Base-by-base conservation (phyloP, 371 early-diverging fungal species). In the Chytridium lagenaria region DNA sequence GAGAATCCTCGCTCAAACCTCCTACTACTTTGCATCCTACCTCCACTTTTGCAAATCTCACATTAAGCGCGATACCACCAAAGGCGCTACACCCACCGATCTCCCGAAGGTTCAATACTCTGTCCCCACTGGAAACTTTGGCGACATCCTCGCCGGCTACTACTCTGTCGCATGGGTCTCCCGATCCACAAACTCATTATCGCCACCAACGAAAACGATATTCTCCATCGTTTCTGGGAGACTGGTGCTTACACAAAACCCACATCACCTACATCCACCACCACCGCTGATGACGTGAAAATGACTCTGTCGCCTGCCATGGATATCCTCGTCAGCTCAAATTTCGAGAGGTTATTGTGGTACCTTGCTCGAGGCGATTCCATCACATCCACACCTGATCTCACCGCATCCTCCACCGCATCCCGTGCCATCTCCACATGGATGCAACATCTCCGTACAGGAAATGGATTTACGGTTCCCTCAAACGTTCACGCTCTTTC, bases 111-210 rank as follows among this genome's bases (percentile, higher is more conserved):
- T 96, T 63, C 89, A 90, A 69, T 98, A 90, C 83, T 89, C 91
- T 37, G 98, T 98, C 33, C 98, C 98, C 31, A 94, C 98, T n/a
- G 98, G 98, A 52, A 98, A 98, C 89, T 98, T 98, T 91, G 98
- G 98, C 76, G 98, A 98, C 74, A 88, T 97, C 55, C 86, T 98
- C 67, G 97, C 98, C 23, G 98, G 98, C 7, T 94, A 91, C 84
- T 97, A 91, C 83, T 96, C 97, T 15, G 84, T 87, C 90, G 88
- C 66, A 92, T 98, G 93, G 98, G 98, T 23, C 89, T 98, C 38
- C 98, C 98, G 12, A 87, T 94, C 70, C 83, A 85, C 36, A 86
- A 88, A 68, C 85, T 98, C 52, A 81, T 94, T 38, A 88, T 95
- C 59, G 97, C 98, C 23, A 97, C 98, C 63, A 98, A 98, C 82